Evolutionary conservation across 2,329 filamentous ascomycete species (phyloP), one percentile per base, ranked within the genome.

Genomic region (Parastagonospora avenae): DNA sequence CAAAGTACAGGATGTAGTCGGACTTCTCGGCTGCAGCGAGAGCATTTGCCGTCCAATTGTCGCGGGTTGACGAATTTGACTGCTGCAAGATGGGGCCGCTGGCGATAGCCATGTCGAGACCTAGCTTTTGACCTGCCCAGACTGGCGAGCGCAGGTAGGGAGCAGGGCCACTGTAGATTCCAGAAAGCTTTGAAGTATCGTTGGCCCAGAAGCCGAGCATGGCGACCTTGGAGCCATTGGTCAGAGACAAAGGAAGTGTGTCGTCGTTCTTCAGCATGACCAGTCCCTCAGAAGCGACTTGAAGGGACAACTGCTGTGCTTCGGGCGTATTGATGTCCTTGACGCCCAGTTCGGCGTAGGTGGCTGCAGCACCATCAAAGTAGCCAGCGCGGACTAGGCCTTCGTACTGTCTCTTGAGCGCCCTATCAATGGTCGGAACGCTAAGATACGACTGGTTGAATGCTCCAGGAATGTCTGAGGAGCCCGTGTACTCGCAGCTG

Each of bases 161-260:
- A 1, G 85, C 77, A 2, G 76, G 68, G 27, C 85, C 84, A 50
- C 64, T 75, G 68, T 88, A 87, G 59, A 83, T 84, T 0, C 84
- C 85, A 43, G 82, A 81, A 73, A 87, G 78, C 52, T 85, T 78
- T 4, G 70, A 74, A 0, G 82, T 82, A 6, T 81, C 81, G 44
- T 83, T 83, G 2, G 81, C 83, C 78, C 83, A 87, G 40, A 78
- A 78, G 0, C 84, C 85, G 27, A 87, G 73, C 37, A 87, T 70
- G 0, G 81, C 84, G 3, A 87, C 73, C 6, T 70, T 76, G 8
- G 69, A 68, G 36, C 68, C 72, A 2, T 65, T 69, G 12, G 59
- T 66, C 4, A 75, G 60, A 3, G 65, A 42, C 4, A 83, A 63
- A 0, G 81, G 81, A 1, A 83, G 66, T 0, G 71, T 65, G 0